Evolutionary conservation across 2,329 filamentous ascomycete genomes (phyloP), one percentile per base, ranked within the genome.

Genomic region (Hypomyces perniciosus): DNA sequence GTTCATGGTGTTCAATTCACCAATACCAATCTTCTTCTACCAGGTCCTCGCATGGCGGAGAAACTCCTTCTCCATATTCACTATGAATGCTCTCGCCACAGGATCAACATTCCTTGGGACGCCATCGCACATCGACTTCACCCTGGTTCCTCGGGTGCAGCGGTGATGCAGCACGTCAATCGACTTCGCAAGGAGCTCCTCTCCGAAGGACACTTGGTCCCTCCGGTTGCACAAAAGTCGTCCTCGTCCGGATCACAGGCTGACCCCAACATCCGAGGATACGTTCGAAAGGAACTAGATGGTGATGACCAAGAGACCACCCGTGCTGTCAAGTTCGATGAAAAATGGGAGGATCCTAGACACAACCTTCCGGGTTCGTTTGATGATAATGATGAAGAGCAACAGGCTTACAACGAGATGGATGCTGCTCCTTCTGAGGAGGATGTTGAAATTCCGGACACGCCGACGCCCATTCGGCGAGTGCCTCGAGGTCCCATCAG

Each of bases 41-140:
- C 43, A 77, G 73, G 71, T 1, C 67, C 71, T 8, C 68, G 72
- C 8, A 77, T 76, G 71, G 61, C 65, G 1, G 73, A 76, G 35
- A 76, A 76, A 57, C 55, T 75, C 0, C 51, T 76, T 0, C 60
- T 76, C 1, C 59, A 68, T 49, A 54, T 75, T 1, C 60, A 69
- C 8, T 76, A 72, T 33, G 73, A 76, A 55, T 67, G 62, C 34
- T 50, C 53, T 9, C 56, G 64, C 5, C 56, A 63, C 44, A 62
- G 61, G 29, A 57, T 68, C 27, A 58, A 64, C 1, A 8, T 74
- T 1, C 70, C 72, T 0, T 74, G 70, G 70, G 65, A 71, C 10
- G 46, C 57, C 0, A 64, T 73, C 39, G 71, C 71, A 27, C 68
- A 73, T 44, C 65, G 71, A 1, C 59, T 75, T 12, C 67, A 68